Base-by-base conservation (phyloP, 2,329 filamentous ascomycete genomes). In the Zasmidium citrigriseum region DNA sequence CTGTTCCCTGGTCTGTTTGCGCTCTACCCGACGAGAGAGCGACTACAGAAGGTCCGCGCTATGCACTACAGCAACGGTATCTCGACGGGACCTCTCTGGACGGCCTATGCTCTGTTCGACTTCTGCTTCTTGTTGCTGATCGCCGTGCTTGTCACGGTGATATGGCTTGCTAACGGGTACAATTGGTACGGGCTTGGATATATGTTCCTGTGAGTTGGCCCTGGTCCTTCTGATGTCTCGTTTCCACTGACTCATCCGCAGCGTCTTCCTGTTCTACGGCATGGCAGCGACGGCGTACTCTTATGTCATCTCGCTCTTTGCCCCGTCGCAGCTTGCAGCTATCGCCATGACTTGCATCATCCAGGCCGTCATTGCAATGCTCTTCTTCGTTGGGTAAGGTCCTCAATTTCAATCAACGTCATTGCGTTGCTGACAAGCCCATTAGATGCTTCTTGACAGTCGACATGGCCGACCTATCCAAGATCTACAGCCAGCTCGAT, bases 31-130 rank as follows among this genome's bases (percentile, higher is more conserved):
- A 96, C 90, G 12, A 80, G 89, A 27, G 92, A 96, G 73, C 83
- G 91, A 27, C 78, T 90, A 12, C 80, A 86, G 49, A 88, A 91
- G 63, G 90, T 96, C 23, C 85, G 92, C 49, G 88, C 89, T 12
- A 78, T 96, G 45, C 88, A 96, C 72, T 96, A 95, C 73, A 93
- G 90, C 54, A 96, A 96, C 68, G 92, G 92, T 41, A 91, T 96
- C 20, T 82, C 89, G 4, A 86, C 89, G 0, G 78, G 90, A 9
- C 90, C 91, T 0, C 78, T 96, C 3, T 96, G 92, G 92, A 74
- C 89, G 4, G 89, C 92, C 1, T 95, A 96, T 68, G 78, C 88
- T 1, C 70, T 80, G 0, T 96, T 96, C 68, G 92, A 96, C 75
- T 90, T 92, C 61, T 72, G 83, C 47, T 85, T 93, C 53, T 85